Evolutionary conservation across 208 protist species (phyloP).

Genomic region (Wallacemonas sp.): DNA sequence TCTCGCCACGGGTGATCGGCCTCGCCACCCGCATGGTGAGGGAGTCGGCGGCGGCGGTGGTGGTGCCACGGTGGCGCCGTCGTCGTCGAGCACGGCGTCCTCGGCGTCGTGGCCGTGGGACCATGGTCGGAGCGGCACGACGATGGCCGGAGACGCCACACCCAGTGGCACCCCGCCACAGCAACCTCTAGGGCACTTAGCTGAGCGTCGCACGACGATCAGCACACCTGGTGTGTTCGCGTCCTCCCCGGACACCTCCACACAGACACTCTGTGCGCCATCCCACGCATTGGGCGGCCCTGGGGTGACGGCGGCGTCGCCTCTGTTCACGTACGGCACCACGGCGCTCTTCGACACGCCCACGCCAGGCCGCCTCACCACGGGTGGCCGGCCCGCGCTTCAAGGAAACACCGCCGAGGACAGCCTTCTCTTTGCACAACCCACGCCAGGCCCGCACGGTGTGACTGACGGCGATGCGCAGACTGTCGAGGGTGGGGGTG

Average conservation of each 20-base stretch:
- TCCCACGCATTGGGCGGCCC: too few species aligned
- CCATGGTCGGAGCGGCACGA: not conserved
- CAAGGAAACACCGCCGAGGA: not conserved
- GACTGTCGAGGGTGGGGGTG: not conserved
- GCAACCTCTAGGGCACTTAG: too few species aligned
- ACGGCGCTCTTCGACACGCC: conserved; percentile 9
- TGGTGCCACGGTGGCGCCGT: not conserved
- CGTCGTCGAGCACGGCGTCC: conserved; percentile 1
- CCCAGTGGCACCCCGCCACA: too few species aligned
- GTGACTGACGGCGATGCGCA: not conserved
- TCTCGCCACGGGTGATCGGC: not conserved
- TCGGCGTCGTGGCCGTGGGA: not conserved
- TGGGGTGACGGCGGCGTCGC: not conserved
- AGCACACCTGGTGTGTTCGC: conserved; percentile 7
- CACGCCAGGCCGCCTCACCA: conserved; percentile 3
- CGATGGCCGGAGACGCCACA: too few species aligned
- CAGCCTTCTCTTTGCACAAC: not conserved
- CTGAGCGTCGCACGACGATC: not conserved
- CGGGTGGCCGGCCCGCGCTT: conserved; percentile 1
- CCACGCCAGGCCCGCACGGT: too few species aligned
- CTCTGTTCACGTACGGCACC: not conserved
- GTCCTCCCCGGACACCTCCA: not conserved
- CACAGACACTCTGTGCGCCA: too few species aligned
- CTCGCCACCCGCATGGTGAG: not conserved
- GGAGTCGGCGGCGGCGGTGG: not conserved